Conservation (phyloP, 1,139 yeast genomes). For the Eremothecium sinecaudum region DNA sequence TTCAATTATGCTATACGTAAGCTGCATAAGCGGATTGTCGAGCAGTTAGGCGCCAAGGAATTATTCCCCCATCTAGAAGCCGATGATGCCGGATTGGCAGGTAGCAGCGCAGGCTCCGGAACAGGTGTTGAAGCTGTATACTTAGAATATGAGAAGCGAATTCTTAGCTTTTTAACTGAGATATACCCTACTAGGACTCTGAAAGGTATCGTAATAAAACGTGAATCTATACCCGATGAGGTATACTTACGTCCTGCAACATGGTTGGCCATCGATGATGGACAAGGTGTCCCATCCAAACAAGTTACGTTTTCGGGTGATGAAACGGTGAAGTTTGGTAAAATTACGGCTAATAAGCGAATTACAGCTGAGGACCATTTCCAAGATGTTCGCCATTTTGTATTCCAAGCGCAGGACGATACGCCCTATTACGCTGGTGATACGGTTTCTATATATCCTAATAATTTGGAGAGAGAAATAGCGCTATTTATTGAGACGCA, state of each 20-base stretch:
- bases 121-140: conserved; percentile 75
- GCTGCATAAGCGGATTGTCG: conserved; percentile 57
- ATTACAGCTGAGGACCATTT: conserved; percentile 66
- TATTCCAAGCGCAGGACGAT: conserved; percentile 32
- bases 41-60: conserved; percentile 75
- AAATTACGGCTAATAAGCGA: conserved; percentile 42
- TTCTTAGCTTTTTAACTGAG: conserved; percentile 38
- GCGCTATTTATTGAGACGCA: conserved; percentile 58
- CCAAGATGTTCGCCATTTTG: conserved; percentile 76
- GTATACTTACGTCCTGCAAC: conserved; percentile 25
- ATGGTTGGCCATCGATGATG: conserved; percentile 12
- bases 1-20: conserved; percentile 81
- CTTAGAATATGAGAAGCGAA: conserved; percentile 57
- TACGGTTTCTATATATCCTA: conserved; percentile 65
- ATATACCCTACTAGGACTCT: conserved; percentile 32
- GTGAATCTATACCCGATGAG: conserved; percentile 20
- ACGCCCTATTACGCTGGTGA: conserved; percentile 65
- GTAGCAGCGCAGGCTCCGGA: conserved; percentile 38
- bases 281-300: conserved; percentile 5
- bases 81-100: conserved; percentile 53
- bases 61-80: conserved; percentile 73
- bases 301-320: conserved; percentile 16
- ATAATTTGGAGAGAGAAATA: conserved; percentile 57
- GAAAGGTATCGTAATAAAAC: conserved; percentile 15
- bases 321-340: conserved; percentile 33